Evolutionary conservation across 805 yeast genomes (phyloP).

Genomic region (Brettanomyces nanus): DNA sequence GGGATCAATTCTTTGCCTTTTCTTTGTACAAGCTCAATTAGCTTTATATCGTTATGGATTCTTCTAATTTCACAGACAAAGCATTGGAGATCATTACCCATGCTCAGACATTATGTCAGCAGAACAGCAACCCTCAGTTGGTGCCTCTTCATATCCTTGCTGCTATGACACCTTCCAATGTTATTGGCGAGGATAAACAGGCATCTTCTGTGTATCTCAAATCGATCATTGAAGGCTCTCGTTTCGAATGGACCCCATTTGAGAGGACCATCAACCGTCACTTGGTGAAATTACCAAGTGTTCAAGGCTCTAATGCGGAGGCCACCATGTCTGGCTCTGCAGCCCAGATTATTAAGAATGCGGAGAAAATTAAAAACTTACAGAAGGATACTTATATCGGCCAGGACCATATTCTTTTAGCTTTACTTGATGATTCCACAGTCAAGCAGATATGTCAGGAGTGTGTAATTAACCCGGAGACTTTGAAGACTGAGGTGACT

Average conservation of each 20-base stretch:
- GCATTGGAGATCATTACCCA: slow-evolving; percentile 74
- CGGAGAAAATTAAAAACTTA: slow-evolving; percentile 69
- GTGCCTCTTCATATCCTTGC: slow-evolving; percentile 87
- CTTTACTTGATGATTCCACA: slow-evolving; percentile 71
- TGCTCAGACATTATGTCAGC: slow-evolving; percentile 77
- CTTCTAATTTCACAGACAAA: slow-evolving; percentile 85
- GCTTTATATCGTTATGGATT: slow-evolving; percentile 41
- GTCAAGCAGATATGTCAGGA: slow-evolving; percentile 69
- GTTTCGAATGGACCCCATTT: slow-evolving; percentile 78
- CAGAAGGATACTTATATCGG: slow-evolving; percentile 91
- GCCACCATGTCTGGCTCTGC: slow-evolving; percentile 69
- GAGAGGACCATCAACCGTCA: slow-evolving; percentile 75
- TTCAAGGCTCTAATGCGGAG: slow-evolving; percentile 82
- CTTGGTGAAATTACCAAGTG: slow-evolving; percentile 79
- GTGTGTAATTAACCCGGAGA: slow-evolving; percentile 55
- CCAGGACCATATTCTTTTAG: slow-evolving; percentile 86
- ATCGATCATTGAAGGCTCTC: slow-evolving; percentile 74
- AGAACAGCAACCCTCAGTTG: slow-evolving; percentile 75
- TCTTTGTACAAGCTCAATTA: no score
- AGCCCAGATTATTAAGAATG: slow-evolving; percentile 64
- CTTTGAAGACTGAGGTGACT: slow-evolving; percentile 68
- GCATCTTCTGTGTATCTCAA: slow-evolving; percentile 57
- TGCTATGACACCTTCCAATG: slow-evolving; percentile 71
- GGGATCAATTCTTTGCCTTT: no score
- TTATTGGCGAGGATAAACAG: slow-evolving; percentile 31